phyloP scores from a whole-genome alignment of 2,329 filamentous ascomycete genomes.

The Xylaria sp. region DNA sequence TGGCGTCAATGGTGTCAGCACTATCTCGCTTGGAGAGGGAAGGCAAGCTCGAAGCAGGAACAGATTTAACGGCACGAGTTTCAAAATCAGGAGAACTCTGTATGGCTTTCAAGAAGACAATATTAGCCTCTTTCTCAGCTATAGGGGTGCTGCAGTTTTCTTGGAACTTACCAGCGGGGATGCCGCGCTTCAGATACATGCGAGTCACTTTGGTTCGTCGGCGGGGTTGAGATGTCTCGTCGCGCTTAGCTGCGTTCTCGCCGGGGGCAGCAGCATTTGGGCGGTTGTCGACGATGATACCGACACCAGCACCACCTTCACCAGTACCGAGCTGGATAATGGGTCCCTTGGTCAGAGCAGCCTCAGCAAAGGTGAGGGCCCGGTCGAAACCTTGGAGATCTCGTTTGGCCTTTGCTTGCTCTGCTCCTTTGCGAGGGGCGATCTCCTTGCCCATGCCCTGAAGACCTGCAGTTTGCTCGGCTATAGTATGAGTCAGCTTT shows the following conservation, averaged over 20 bases:
- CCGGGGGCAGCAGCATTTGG: conserved; percentile 30
- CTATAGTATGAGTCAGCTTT: conserved; percentile 41
- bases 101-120: conserved; percentile 42
- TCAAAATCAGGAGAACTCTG: conserved; percentile 46
- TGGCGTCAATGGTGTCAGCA: conserved; percentile 53
- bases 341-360: conserved; percentile 54
- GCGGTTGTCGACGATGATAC: conserved; percentile 54
- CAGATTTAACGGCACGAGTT: conserved; percentile 43
- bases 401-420: conserved; percentile 50
- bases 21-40: conserved; percentile 43
- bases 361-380: conserved; percentile 55
- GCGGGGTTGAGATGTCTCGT: conserved; percentile 48
- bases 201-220: conserved; percentile 58
- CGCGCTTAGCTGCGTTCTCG: conserved; percentile 39
- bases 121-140: conserved; percentile 41
- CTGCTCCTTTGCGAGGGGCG: conserved; percentile 53
- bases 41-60: conserved; percentile 41
- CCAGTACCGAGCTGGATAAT: conserved; percentile 56
- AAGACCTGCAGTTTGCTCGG: conserved; percentile 57
- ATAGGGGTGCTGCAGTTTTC: neutral
- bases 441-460: conserved; percentile 63
- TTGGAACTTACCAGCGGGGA: conserved; percentile 55
- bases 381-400: conserved; percentile 56
- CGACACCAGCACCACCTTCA: conserved; percentile 54
- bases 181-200: conserved; percentile 59